Evolutionary conservation across 202 grass and related monocot species (phyloP).

Genomic region (Brachypodium distachyon): DNA sequence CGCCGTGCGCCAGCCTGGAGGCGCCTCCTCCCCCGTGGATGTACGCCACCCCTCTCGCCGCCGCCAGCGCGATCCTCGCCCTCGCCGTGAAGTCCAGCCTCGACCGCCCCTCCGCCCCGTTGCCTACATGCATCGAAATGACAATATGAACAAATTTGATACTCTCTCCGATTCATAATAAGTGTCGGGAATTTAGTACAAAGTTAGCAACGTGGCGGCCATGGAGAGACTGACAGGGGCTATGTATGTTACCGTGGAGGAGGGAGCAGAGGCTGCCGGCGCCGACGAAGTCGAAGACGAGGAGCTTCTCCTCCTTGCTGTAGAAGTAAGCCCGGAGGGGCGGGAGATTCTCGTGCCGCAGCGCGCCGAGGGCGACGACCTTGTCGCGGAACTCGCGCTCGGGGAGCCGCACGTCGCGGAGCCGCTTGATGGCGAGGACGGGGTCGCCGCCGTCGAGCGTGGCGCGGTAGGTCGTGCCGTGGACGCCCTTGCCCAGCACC

Average conservation of each 20-base stretch:
- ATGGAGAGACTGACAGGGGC: not conserved
- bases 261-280: constrained; percentile 68
- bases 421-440: constrained; percentile 55
- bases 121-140: constrained; percentile 27
- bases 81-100: constrained; percentile 54
- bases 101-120: constrained; percentile 13
- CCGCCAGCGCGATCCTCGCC: constrained; percentile 50
- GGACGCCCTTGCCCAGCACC: constrained; percentile 58
- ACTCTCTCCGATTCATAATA: too few species aligned
- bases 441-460: constrained; percentile 57
- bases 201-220: too few species aligned
- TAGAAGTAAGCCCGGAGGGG: constrained; percentile 61
- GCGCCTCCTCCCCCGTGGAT: constrained; percentile 48
- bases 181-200: too few species aligned
- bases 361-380: constrained; percentile 23
- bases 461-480: constrained; percentile 73
- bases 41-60: constrained; percentile 52
- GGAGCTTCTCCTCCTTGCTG: constrained; percentile 80
- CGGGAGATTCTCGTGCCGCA: constrained; percentile 47
- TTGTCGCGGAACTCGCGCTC: constrained; percentile 51
- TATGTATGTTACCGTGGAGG: constrained; percentile 79
- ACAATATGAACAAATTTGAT: too few species aligned
- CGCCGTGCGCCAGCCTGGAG: constrained; percentile 45
- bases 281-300: constrained; percentile 68
- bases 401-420: constrained; percentile 45